Evolutionary conservation across 352 stramenopile species (phyloP).

Genomic region (Phytopythium montanum): DNA sequence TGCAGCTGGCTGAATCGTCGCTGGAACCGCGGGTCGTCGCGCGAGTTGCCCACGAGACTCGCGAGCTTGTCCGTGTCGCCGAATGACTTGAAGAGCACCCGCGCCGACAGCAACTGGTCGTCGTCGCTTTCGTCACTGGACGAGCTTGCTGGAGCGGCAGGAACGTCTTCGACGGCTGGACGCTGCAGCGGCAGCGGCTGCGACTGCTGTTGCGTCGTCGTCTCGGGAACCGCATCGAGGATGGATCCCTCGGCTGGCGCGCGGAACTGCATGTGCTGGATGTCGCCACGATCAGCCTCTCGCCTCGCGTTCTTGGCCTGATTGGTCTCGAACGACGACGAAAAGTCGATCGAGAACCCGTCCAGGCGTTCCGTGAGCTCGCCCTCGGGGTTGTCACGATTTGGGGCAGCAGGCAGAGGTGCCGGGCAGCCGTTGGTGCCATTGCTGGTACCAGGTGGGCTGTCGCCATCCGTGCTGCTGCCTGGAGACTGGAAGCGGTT

Average conservation of each 20-base stretch:
- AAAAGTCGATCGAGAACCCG: slow-evolving; percentile 28
- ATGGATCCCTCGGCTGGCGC: slow-evolving; percentile 27
- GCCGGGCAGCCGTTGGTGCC: slow-evolving; percentile 10
- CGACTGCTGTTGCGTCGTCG: background rate
- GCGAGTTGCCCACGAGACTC: slow-evolving; percentile 28
- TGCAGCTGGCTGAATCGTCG: slow-evolving; percentile 61
- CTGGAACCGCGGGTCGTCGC: slow-evolving; percentile 38
- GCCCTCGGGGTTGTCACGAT: background rate
- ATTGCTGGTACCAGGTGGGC: background rate
- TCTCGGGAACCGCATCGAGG: slow-evolving; percentile 15
- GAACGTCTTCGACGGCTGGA: background rate
- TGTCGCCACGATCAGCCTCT: slow-evolving; percentile 14
- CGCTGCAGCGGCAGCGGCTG: background rate
- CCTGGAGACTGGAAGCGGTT: slow-evolving; percentile 1
- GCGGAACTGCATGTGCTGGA: slow-evolving; percentile 17
- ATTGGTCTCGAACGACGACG: slow-evolving; percentile 21
- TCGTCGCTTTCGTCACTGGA: slow-evolving; percentile 30
- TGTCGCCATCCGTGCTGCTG: background rate
- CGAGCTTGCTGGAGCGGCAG: background rate
- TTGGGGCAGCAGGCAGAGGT: background rate
- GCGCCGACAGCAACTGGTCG: slow-evolving; percentile 33
- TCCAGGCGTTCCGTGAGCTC: slow-evolving; percentile 8
- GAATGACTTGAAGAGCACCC: slow-evolving; percentile 35
- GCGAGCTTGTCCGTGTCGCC: slow-evolving; percentile 50
- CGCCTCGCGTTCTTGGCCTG: slow-evolving; percentile 13